Base-by-base conservation (phyloP, 2,329 filamentous ascomycete genomes). In the Incumbomyces delicatus region DNA sequence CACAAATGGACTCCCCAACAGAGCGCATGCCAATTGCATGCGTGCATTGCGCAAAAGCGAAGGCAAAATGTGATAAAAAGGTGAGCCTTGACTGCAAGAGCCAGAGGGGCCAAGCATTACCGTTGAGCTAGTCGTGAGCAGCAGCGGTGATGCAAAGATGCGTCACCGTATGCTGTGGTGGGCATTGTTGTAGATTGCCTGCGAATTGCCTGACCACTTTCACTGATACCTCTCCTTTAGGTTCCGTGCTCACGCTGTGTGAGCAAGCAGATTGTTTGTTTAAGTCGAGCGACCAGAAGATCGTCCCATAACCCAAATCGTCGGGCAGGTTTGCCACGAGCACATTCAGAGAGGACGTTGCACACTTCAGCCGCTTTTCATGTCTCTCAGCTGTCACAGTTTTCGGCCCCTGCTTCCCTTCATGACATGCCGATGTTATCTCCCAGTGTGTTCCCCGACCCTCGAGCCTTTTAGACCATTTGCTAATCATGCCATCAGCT, bases 21-120 rank as follows among this genome's bases (percentile, higher is more conserved):
- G 56, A 57, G 49, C 53, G 54, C 42, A 53, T 57, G 53, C 53
- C 55, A 1, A 58, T 58, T 43, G 56, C 56, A 10, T 58, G 56
- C 41, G 50, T 57, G 20, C 51, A 55, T 38, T 58, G 56, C 41
- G 56, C 56, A 30, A 58, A 58, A 39, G 56, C 56, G 20, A 58
- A 58, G 41, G 56, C 56, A 36, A 58, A 57, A 50, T 58, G 56
- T 48, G 56, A 58, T 44, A 58, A 58, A 49, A 57, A 58, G 55
- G 56, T 58, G 40, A 49, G 54, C 32, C 13, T 12, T 12, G 16
- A 22, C 2, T 30, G 35, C 29, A 32, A 31, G 11, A 31, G 14
- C 8, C 14, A 33, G n/a, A 27, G 12, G 27, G 35, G 10, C 6
- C 10, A 20, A 27, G 36, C 14, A 10, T 10, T 41, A 8, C 8